These are phyloP conservation scores for Citeromyces nyonsensis DNA, from an alignment of 805 yeast species.

Conservation along the genomic window DNA sequence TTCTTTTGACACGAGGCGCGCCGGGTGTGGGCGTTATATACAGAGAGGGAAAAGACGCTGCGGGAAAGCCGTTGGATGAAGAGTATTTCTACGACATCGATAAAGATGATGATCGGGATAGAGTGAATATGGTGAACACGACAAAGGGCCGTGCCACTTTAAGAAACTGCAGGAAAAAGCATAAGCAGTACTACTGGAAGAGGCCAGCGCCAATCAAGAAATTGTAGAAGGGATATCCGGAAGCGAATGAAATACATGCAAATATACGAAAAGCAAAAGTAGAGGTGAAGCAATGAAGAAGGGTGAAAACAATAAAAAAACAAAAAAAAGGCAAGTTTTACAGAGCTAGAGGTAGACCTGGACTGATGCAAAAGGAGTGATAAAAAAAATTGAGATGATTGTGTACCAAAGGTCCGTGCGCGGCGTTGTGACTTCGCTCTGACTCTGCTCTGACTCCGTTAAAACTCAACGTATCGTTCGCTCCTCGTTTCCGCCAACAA, in stretches of 20 bases:
- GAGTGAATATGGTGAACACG: slow-evolving; percentile 57
- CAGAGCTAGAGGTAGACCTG: too few relatives aligned
- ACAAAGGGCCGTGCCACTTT: slow-evolving; percentile 69
- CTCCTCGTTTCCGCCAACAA: slow-evolving; percentile 1
- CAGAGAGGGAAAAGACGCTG: slow-evolving; percentile 90
- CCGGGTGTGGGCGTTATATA: slow-evolving; percentile 74
- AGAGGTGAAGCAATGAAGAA: too few relatives aligned
- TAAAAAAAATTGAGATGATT: too few relatives aligned
- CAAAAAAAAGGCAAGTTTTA: too few relatives aligned
- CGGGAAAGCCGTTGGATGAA: slow-evolving; percentile 87
- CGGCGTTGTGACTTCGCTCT: too few relatives aligned
- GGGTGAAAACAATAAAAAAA: too few relatives aligned
- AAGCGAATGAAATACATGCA: too few relatives aligned
- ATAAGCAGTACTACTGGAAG: slow-evolving; percentile 77
- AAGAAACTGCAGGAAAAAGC: slow-evolving; percentile 84
- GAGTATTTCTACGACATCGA: slow-evolving; percentile 88
- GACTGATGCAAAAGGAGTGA: too few relatives aligned
- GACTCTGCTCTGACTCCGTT: not conserved
- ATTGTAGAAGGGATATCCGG: too few relatives aligned
- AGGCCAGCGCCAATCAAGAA: slow-evolving; percentile 28
- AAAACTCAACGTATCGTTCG: too few relatives aligned
- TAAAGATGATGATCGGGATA: slow-evolving; percentile 54
- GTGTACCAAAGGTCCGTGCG: too few relatives aligned
- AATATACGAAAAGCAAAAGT: too few relatives aligned
- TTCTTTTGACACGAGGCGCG: slow-evolving; percentile 24